These are phyloP conservation scores for Pseudomicrostroma phylloplanum DNA, from an alignment of 1,284 basidiomycete genomes.

Conservation along the genomic window DNA sequence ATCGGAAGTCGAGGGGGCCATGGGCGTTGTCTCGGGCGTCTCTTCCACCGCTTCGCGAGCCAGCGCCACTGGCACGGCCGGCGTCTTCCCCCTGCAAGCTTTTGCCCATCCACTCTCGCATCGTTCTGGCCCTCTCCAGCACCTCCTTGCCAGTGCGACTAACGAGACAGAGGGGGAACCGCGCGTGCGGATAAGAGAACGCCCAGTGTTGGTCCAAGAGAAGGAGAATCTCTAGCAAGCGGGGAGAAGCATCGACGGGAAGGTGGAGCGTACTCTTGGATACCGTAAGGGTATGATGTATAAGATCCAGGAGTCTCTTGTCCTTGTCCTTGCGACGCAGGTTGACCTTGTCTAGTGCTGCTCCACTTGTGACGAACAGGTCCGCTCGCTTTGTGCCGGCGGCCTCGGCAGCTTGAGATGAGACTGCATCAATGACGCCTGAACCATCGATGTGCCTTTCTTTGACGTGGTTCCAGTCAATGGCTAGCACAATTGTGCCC, in stretches of 20 bases:
- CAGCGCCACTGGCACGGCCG: slow-evolving; percentile 20
- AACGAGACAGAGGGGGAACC: slow-evolving; percentile 69
- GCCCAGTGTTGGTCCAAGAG: slow-evolving; percentile 97
- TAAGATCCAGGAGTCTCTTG: slow-evolving; percentile 53
- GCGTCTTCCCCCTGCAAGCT: slow-evolving; percentile 59
- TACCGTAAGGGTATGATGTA: slow-evolving; percentile 77
- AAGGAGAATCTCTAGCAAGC: slow-evolving; percentile 86
- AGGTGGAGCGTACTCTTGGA: slow-evolving; percentile 69
- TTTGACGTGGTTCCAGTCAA: slow-evolving; percentile 91
- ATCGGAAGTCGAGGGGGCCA: slow-evolving; percentile 54
- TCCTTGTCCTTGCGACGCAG: slow-evolving; percentile 86
- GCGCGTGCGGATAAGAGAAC: slow-evolving; percentile 62
- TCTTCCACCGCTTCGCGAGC: slow-evolving; percentile 5
- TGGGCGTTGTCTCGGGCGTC: slow-evolving; percentile 8
- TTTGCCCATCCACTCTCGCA: slow-evolving; percentile 98
- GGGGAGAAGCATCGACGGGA: slow-evolving; percentile 87
- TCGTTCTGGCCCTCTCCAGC: slow-evolving; percentile 84
- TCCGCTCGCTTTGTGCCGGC: slow-evolving; percentile 27
- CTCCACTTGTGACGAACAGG: slow-evolving; percentile 85
- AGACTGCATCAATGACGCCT: slow-evolving; percentile 54
- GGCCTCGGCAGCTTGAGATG: slow-evolving; percentile 18
- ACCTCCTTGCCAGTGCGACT: slow-evolving; percentile 86
- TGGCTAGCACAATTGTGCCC: slow-evolving; percentile 90
- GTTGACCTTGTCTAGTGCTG: slow-evolving; percentile 67
- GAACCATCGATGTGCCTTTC: slow-evolving; percentile 95